Conservation (phyloP, 2,329 filamentous ascomycete species). For the Escovopsis weberi region DNA sequence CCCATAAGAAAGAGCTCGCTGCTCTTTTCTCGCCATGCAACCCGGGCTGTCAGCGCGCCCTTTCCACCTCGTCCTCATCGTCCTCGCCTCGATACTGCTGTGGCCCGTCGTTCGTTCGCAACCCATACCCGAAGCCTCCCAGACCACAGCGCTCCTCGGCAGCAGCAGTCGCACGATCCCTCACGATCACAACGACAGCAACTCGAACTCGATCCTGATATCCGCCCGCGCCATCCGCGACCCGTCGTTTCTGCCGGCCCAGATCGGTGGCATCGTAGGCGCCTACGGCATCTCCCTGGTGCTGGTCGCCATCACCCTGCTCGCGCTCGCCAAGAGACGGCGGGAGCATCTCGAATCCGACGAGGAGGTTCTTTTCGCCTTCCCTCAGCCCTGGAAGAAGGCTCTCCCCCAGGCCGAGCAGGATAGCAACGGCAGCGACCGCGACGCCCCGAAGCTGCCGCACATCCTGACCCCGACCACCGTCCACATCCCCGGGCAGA, state of each 20-base stretch:
- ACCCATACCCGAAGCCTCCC: conserved; percentile 8
- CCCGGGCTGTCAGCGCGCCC: conserved; percentile 10
- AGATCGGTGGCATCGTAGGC: conserved; percentile 72
- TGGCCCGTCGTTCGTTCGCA: conserved; percentile 15
- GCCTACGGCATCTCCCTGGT: conserved; percentile 69
- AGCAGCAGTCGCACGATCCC: conserved; percentile 3
- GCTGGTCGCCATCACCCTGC: conserved; percentile 52
- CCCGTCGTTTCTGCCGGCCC: conserved; percentile 54
- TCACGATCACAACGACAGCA: conserved; percentile 5
- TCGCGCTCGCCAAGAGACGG: conserved; percentile 43
- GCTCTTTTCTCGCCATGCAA: conserved; percentile 21
- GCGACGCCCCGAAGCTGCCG: conserved; percentile 28
- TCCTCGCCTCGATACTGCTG: conserved; percentile 15
- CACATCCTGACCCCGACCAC: conserved; percentile 30
- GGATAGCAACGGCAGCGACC: conserved; percentile 7
- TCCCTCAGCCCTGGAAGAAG: conserved; percentile 2
- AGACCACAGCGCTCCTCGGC: conserved; percentile 7
- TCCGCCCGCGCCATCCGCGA: conserved; percentile 46
- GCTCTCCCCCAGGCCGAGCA: not conserved
- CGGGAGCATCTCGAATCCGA: conserved; percentile 37
- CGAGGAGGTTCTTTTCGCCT: conserved; percentile 32
- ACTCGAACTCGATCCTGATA: conserved; percentile 29
- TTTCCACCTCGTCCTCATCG: conserved; percentile 9
- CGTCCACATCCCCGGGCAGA: conserved; percentile 12
- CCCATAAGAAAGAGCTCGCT: conserved; percentile 1